Percentiles rank a stretch among this genome's conserved stretches.
phyloP scores from a whole-genome alignment of 2,329 filamentous ascomycete species.

The Lachnellula hyalina region DNA sequence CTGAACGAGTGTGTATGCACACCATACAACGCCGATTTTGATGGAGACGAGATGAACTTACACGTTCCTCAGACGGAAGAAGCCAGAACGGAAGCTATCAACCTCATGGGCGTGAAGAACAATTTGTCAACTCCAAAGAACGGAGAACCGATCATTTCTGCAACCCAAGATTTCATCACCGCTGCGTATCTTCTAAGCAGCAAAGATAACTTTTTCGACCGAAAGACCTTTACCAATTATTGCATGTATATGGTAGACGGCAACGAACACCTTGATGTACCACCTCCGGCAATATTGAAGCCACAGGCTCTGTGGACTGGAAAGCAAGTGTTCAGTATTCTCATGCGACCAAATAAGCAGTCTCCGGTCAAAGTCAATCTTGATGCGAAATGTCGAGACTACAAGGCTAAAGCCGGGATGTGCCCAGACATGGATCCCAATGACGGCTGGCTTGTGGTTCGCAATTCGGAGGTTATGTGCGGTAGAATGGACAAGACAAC shows the following conservation, averaged over 20 bases:
- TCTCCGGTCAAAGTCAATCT: slow-evolving; percentile 82
- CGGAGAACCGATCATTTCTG: slow-evolving; percentile 94
- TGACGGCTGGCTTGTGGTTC: slow-evolving; percentile 86
- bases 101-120: slow-evolving; percentile 96
- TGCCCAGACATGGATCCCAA: slow-evolving; percentile 73
- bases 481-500: slow-evolving; percentile 97
- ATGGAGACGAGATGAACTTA: slow-evolving; percentile 98
- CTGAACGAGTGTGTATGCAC: slow-evolving; percentile 98
- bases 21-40: slow-evolving; percentile 98
- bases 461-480: slow-evolving; percentile 97
- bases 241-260: slow-evolving; percentile 92
- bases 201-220: slow-evolving; percentile 90
- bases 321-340: slow-evolving; percentile 89
- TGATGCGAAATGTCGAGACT: slow-evolving; percentile 86
- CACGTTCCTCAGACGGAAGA: slow-evolving; percentile 98
- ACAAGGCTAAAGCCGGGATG: slow-evolving; percentile 53
- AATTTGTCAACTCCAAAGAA: slow-evolving; percentile 96
- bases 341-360: slow-evolving; percentile 84
- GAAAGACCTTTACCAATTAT: slow-evolving; percentile 81
- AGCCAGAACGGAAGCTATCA: slow-evolving; percentile 88
- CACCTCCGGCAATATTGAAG: slow-evolving; percentile 79
- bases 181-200: slow-evolving; percentile 85
- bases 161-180: slow-evolving; percentile 99
- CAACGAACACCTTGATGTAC: slow-evolving; percentile 72
- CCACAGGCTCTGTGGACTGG: slow-evolving; percentile 90